phyloP scores from a whole-genome alignment of 331 rosid genomes.

The Acacia pycnantha region DNA sequence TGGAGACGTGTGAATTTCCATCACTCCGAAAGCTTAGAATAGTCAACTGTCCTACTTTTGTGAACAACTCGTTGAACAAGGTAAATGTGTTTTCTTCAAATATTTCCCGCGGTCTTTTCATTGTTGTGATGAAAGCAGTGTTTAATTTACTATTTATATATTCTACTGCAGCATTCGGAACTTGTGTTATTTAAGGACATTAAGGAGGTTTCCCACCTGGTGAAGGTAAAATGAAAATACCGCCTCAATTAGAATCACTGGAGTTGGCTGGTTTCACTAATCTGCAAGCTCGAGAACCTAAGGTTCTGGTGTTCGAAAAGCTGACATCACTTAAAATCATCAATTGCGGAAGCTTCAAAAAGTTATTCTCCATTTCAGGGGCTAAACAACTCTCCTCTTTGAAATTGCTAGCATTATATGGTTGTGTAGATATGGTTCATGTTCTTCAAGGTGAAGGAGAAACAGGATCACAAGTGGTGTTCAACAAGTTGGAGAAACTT shows the following conservation, averaged over 20 bases:
- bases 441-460: not conserved
- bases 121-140: too few species aligned
- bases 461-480: not conserved
- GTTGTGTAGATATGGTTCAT: not conserved
- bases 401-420: not conserved
- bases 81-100: too few species aligned
- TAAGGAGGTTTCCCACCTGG: not conserved
- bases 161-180: too few species aligned
- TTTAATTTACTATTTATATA: too few species aligned
- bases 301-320: not conserved
- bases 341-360: too few species aligned
- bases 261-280: not conserved
- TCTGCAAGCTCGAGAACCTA: not conserved
- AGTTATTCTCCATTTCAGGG: not conserved
- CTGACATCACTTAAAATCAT: not conserved
- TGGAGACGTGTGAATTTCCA: too few species aligned
- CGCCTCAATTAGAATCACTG: not conserved
- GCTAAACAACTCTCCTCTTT: not conserved
- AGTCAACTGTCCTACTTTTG: too few species aligned
- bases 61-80: too few species aligned
- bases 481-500: slow-evolving; percentile 1
- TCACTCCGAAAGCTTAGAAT: too few species aligned
- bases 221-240: not conserved
- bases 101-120: too few species aligned
- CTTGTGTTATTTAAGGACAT: not conserved